Evolutionary conservation across 164 flowering plant genomes (phyloP), one percentile per base, ranked within the genome.

Genomic region (Umbilicus rupestris): DNA sequence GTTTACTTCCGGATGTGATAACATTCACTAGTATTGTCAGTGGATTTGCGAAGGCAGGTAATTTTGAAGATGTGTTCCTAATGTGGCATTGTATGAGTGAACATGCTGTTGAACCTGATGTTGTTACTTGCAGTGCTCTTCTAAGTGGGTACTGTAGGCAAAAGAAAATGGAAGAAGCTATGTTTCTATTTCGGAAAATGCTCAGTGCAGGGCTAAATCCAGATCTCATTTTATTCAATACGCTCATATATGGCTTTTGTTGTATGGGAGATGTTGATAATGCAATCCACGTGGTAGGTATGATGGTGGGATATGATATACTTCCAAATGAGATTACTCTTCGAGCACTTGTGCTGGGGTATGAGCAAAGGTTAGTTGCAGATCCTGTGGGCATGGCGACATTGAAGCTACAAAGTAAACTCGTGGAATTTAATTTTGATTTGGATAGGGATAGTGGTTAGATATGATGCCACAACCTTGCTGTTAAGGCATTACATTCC

Each of bases 211-310:
- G 83, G 33, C 67, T 84, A 68, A 60, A 64, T 28, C 83, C 86
- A 29, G 86, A 84, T 60, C n/a, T 79, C 45, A 71, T 78, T 39
- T 55, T 82, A 63, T 84, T 69, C 73, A 84, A 84, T 66, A 81
- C 75, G 22, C 81, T 84, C 29, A 73, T 84, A 12, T 71, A 78
- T 74, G 88, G 88, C 26, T 82, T 74, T 72, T 82, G 83, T 49
- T 59, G 70, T 35, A 17, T 66, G 33, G 82, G 84, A 12, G 64
- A 75, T 29, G 62, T 81, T 29, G 65, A 71, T 49, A 76, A 73
- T 59, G 84, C 84, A 66, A 76, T 74, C 72, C 39, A 60, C 30
- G 70, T 78, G 68, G 65, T 84, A 31, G 60, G 33, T 67, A 75
- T 71, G 78, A 84, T 84, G 87, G 70, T 65, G 24, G 69, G 75